Evolutionary conservation across 176 grass and related monocot genomes (phyloP).

Genomic region (Tillandsia fasciculata): DNA sequence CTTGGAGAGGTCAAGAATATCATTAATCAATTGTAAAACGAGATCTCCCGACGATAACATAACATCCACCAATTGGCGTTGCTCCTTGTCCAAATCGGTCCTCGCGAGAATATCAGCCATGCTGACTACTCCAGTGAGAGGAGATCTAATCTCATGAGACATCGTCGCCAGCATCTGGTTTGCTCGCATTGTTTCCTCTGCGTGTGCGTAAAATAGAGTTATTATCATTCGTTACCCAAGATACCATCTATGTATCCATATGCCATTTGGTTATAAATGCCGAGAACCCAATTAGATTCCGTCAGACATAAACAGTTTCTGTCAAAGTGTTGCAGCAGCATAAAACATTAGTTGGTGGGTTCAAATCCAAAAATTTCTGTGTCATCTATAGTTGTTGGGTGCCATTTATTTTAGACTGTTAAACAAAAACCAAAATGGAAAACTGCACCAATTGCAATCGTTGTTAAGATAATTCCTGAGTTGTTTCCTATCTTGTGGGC

Average conservation of each 20-base stretch:
- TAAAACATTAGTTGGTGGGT: no score
- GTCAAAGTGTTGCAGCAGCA: no score
- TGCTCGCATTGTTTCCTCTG: constrained; percentile 96
- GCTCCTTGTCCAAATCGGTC: constrained; percentile 66
- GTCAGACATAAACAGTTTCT: no score
- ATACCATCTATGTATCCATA: neutral
- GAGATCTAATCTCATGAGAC: constrained; percentile 98
- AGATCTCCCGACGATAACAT: constrained; percentile 97
- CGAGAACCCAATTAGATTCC: no score
- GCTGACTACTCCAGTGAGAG: constrained; percentile 84
- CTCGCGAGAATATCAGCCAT: constrained; percentile 82
- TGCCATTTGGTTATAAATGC: no score
- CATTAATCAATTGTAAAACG: constrained; percentile 88
- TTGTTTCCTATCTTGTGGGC: no score
- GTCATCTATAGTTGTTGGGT: no score
- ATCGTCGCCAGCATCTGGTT: constrained; percentile 97
- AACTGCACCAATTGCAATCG: no score
- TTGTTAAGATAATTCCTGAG: no score
- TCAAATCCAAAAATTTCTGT: no score
- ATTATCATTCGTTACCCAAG: neutral
- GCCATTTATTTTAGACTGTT: no score
- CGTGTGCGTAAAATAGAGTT: neutral
- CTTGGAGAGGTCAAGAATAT: constrained; percentile 98
- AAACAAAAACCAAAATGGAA: no score
- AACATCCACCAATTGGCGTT: constrained; percentile 78